phyloP scores from a whole-genome alignment of 495 filamentous ascomycete genomes.

The Penicillium argentinense region DNA sequence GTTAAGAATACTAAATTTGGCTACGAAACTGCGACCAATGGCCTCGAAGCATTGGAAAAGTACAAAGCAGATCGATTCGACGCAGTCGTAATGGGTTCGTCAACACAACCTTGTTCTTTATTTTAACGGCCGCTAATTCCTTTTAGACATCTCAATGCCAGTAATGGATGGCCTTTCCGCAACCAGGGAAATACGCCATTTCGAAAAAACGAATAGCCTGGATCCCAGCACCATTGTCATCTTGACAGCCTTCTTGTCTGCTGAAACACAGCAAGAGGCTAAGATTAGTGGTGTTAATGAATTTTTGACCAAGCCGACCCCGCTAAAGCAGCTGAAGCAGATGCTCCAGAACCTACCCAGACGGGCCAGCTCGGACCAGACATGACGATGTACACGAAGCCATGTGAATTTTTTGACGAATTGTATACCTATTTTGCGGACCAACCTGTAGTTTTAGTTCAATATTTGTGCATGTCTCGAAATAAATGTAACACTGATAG shows the following conservation, averaged over 20 bases:
- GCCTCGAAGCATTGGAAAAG: constrained; percentile 36
- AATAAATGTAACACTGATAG: no score
- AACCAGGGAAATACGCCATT: constrained; percentile 54
- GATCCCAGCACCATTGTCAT: constrained; percentile 55
- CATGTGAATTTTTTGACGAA: not conserved
- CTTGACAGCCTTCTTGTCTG: constrained; percentile 57
- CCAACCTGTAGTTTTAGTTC: no score
- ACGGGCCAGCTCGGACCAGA: no score
- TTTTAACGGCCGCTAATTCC: no score
- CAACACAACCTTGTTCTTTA: not conserved
- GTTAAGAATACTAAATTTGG: constrained; percentile 14
- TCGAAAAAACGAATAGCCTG: constrained; percentile 37
- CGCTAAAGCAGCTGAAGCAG: constrained; percentile 27
- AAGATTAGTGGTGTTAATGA: constrained; percentile 57
- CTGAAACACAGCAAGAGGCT: constrained; percentile 57
- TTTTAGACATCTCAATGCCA: constrained; percentile 64
- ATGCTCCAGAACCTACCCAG: constrained; percentile 10
- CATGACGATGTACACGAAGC: not conserved
- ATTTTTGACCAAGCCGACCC: constrained; percentile 64
- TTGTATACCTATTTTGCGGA: not conserved
- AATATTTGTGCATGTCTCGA: no score
- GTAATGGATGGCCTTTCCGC: constrained; percentile 64
- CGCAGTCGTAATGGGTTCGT: constrained; percentile 44
- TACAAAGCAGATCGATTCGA: constrained; percentile 46
- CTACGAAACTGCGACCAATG: constrained; percentile 20